Conservation (phyloP, 2,329 filamentous ascomycete genomes). For the Catunica adiposa region DNA sequence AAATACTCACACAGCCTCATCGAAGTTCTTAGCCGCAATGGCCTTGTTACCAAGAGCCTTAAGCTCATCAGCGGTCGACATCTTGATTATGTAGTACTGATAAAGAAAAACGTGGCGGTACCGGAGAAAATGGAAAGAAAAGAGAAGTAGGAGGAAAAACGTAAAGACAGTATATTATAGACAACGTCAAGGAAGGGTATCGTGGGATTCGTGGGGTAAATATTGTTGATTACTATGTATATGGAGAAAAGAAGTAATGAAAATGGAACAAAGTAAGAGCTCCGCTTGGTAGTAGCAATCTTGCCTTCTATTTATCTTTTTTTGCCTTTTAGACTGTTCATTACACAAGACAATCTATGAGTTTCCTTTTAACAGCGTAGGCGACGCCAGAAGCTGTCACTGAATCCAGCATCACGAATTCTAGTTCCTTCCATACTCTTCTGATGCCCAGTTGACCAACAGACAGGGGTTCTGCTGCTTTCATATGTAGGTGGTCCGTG, state of each 20-base stretch:
- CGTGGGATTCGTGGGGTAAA: constrained; percentile 1
- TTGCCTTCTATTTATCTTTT: constrained; percentile 9
- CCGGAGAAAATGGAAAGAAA: constrained; percentile 1
- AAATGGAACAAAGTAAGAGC: neutral
- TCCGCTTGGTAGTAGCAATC: neutral
- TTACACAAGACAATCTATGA: neutral
- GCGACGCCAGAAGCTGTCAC: neutral
- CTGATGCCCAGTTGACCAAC: constrained; percentile 6
- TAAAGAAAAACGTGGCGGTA: neutral
- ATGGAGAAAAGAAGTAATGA: neutral
- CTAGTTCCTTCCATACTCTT: constrained; percentile 15
- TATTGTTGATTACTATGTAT: constrained; percentile 1
- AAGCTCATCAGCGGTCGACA: constrained; percentile 57
- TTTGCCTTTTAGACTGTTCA: neutral
- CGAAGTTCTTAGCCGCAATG: constrained; percentile 93
- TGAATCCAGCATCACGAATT: constrained; percentile 12
- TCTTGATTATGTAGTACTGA: constrained; percentile 18
- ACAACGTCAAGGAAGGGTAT: constrained; percentile 2
- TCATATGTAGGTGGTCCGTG: constrained; percentile 11
- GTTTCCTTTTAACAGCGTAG: neutral
- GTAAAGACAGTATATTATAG: neutral
- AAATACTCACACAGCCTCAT: constrained; percentile 71
- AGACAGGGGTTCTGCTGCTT: constrained; percentile 8
- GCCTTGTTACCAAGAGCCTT: constrained; percentile 98
- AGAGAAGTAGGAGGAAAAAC: constrained; percentile 1